Conservation (phyloP, 495 filamentous ascomycete genomes). For the Penicillium taxi region DNA sequence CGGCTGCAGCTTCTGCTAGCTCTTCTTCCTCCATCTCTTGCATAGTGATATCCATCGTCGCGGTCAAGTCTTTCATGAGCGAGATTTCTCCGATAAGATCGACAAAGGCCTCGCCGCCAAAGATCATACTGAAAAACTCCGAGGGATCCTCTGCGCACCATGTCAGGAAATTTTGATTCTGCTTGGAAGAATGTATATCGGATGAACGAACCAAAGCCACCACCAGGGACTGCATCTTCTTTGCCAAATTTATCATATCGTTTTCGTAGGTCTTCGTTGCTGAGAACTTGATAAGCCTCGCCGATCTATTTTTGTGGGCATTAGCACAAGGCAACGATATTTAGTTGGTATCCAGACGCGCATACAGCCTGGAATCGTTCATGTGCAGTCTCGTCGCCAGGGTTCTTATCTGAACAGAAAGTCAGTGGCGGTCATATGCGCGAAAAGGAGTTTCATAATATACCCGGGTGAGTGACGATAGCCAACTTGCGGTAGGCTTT, state of each 20-base stretch:
- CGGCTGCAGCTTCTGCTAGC: slow-evolving; percentile 44
- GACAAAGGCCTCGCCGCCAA: slow-evolving; percentile 90
- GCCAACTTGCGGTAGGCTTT: slow-evolving; percentile 98
- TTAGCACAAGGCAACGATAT: no score
- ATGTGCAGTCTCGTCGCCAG: slow-evolving; percentile 90
- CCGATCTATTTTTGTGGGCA: slow-evolving; percentile 54
- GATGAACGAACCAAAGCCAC: slow-evolving; percentile 66
- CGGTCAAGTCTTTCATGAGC: slow-evolving; percentile 83
- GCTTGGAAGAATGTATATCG: not conserved
- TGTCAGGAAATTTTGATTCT: not conserved
- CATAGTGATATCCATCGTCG: slow-evolving; percentile 87
- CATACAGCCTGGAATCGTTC: slow-evolving; percentile 78
- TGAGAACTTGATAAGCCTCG: slow-evolving; percentile 96
- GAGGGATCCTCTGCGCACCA: slow-evolving; percentile 65
- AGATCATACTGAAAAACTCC: slow-evolving; percentile 98
- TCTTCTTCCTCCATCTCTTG: slow-evolving; percentile 60
- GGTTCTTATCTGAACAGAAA: slow-evolving; percentile 75
- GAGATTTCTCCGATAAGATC: slow-evolving; percentile 89
- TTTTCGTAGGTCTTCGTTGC: slow-evolving; percentile 72
- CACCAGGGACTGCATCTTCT: slow-evolving; percentile 75
- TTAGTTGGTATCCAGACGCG: slow-evolving; percentile 2
- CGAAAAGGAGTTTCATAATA: not conserved
- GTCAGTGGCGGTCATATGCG: not conserved
- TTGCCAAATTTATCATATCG: slow-evolving; percentile 97
- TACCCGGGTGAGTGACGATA: slow-evolving; percentile 68